Percentiles rank a stretch among this genome's conserved stretches.
Evolutionary conservation across 202 grass and related monocot genomes (phyloP).

Genomic region (Panicum hallii): DNA sequence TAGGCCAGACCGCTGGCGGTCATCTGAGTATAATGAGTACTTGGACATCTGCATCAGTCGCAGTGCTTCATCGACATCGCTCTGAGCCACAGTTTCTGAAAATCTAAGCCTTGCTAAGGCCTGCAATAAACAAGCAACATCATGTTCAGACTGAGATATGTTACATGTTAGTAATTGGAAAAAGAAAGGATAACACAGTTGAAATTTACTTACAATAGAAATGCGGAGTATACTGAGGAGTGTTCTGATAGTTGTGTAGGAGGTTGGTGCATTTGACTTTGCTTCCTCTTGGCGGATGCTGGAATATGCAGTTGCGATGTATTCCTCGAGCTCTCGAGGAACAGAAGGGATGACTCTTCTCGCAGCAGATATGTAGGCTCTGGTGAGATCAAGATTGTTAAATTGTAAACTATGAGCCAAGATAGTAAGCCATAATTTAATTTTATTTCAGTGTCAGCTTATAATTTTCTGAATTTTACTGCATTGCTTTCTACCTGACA

Average conservation of each 20-base stretch:
- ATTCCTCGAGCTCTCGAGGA: slow-evolving; percentile 92
- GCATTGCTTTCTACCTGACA: slow-evolving; percentile 33
- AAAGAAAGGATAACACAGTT: not conserved
- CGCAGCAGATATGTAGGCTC: slow-evolving; percentile 97
- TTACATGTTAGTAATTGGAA: not conserved
- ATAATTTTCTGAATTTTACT: not conserved
- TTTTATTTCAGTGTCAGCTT: slow-evolving; percentile 26
- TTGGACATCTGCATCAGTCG: slow-evolving; percentile 99
- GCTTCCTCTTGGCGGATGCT: slow-evolving; percentile 99
- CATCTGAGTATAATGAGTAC: slow-evolving; percentile 92
- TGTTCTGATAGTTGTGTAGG: slow-evolving; percentile 96
- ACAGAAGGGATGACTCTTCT: slow-evolving; percentile 86
- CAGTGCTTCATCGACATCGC: slow-evolving; percentile 91
- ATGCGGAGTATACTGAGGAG: slow-evolving; percentile 97
- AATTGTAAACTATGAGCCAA: slow-evolving; percentile 30
- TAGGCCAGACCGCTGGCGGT: slow-evolving; percentile 89
- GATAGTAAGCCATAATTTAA: not conserved
- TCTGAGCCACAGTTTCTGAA: slow-evolving; percentile 89
- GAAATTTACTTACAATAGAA: slow-evolving; percentile 82
- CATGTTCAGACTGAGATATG: not conserved
- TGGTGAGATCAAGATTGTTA: slow-evolving; percentile 50
- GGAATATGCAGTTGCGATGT: slow-evolving; percentile 96
- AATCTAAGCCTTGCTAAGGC: slow-evolving; percentile 96
- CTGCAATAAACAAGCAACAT: slow-evolving; percentile 45
- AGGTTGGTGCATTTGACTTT: slow-evolving; percentile 98